Conservation (phyloP, 23 red algal species). For the Pyropia yezoensis region DNA sequence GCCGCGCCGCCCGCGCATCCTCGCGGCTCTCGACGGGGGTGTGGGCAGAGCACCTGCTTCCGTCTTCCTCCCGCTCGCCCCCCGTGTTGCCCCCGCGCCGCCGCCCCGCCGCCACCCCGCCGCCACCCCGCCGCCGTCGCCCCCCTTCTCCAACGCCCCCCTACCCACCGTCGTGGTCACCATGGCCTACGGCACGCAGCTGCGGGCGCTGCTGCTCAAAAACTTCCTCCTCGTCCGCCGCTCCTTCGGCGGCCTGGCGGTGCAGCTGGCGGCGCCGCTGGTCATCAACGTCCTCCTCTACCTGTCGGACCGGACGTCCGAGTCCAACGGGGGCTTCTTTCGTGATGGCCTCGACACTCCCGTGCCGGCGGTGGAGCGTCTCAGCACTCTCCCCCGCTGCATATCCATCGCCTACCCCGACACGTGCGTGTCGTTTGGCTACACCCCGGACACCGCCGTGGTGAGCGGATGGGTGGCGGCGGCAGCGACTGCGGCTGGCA, state of each 20-base stretch:
- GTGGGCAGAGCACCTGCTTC: too few species aligned
- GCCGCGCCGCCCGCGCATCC: too few species aligned
- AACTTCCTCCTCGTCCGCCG: slow-evolving; percentile 30
- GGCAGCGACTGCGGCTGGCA: slow-evolving; percentile 7
- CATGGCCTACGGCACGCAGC: slow-evolving; percentile 9
- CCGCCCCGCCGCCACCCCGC: too few species aligned
- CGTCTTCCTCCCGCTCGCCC: too few species aligned
- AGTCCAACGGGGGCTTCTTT: slow-evolving; percentile 32
- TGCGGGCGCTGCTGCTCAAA: slow-evolving; percentile 30
- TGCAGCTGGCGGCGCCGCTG: slow-evolving; percentile 30
- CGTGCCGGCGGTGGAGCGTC: slow-evolving; percentile 5
- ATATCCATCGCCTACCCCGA: slow-evolving; percentile 22
- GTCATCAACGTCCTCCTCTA: slow-evolving; percentile 42
- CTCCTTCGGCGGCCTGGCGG: slow-evolving; percentile 14
- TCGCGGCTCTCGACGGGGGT: too few species aligned
- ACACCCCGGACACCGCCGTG: slow-evolving; percentile 8
- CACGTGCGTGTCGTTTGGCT: slow-evolving; percentile 36
- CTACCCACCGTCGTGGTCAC: background rate
- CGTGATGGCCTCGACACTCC: slow-evolving; percentile 16
- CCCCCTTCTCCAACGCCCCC: too few species aligned
- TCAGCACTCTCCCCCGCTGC: slow-evolving; percentile 31
- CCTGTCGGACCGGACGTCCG: slow-evolving; percentile 34
- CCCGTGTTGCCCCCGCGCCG: too few species aligned
- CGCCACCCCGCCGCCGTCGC: too few species aligned
- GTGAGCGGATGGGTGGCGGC: slow-evolving; percentile 17